A percentile compares a stretch with the other conserved stretches of the same genome.
phyloP scores from a whole-genome alignment of 208 protist species.

The Naegleria gruberi region DNA sequence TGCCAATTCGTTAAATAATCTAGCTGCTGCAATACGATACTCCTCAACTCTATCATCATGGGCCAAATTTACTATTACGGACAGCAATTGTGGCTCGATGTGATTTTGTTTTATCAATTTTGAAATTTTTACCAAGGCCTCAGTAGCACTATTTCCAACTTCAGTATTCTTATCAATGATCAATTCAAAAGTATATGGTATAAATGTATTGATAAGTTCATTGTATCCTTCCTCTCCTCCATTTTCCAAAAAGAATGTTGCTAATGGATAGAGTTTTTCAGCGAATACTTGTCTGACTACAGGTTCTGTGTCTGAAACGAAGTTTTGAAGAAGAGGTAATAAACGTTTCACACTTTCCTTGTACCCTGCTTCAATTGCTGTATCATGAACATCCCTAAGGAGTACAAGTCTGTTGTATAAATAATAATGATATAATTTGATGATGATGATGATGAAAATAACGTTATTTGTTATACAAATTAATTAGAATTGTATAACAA shows the following conservation, averaged over 20 bases:
- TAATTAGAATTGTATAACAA: neutral
- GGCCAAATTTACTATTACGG: constrained; percentile 72
- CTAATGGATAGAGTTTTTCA: constrained; percentile 67
- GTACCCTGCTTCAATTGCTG: constrained; percentile 64
- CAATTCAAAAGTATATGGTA: constrained; percentile 81
- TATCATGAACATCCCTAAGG: constrained; percentile 61
- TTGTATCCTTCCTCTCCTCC: constrained; percentile 29
- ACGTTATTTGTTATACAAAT: no score
- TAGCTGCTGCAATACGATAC: constrained; percentile 77
- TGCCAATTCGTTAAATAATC: constrained; percentile 67
- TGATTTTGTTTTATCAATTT: constrained; percentile 65
- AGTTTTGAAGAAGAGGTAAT: constrained; percentile 68
- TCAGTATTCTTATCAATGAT: constrained; percentile 86
- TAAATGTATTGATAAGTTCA: constrained; percentile 62
- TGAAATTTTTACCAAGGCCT: constrained; percentile 65
- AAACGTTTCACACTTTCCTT: constrained; percentile 59
- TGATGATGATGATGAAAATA: no score
- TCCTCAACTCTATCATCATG: constrained; percentile 86
- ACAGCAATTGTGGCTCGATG: constrained; percentile 68
- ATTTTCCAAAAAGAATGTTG: constrained; percentile 58
- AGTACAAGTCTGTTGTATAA: neutral
- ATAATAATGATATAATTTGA: constrained; percentile 37
- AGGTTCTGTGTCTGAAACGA: constrained; percentile 73
- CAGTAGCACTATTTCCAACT: constrained; percentile 68
- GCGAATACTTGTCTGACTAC: constrained; percentile 75